Base-by-base conservation (phyloP, 495 filamentous ascomycete genomes). In the Monascus purpureus region DNA sequence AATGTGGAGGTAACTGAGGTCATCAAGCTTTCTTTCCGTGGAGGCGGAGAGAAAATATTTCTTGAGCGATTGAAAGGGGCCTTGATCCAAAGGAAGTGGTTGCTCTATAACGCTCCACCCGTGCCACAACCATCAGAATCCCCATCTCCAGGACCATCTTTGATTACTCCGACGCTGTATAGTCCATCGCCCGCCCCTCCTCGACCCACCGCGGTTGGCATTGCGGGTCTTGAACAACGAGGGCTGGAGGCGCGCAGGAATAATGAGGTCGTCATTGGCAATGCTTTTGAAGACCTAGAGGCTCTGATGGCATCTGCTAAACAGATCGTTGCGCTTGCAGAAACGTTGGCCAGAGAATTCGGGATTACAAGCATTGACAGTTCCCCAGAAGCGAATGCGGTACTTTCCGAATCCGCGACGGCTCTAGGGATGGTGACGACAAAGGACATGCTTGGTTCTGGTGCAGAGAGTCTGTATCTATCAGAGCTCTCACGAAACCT, bases 271-370 rank as follows among this genome's bases (percentile, higher is more conserved):
- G 80, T 95, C 17, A 93, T 97, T 31, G 87, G 88, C 24, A 83
- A 73, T 45, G 86, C 92, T 2, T 96, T 97, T 46, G 90, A 96
- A 46, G 90, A 99, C 51, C 69, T 99, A 9, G 87, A 94, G 47
- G 86, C 92, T 2, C 68, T 99, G 26, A 96, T 94, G 87, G 82
- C 85, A 3, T 93, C 85, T 7, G 90, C 92, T 6, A 95, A 95
- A 49, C 81, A 96, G 43, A 80, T 99, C 28, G 76, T 96, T 14
- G 84, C 85, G 4, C 75, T 97, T 17, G 90, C 90, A 2, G 90
- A 96, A 53, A 77, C 69, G 7, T 85, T 99, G 37, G 75, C 83
- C 6, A 67, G 71, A 9, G 77, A 83, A 41, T 70, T 70, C 6
- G 73, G 74, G 11, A 60, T 65, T 47, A 52, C 67, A 20, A 61